A percentile compares a stretch with the other conserved stretches of the same genome.
Conservation (phyloP, 129 eudicot species). For the Flaveria trinervia region DNA sequence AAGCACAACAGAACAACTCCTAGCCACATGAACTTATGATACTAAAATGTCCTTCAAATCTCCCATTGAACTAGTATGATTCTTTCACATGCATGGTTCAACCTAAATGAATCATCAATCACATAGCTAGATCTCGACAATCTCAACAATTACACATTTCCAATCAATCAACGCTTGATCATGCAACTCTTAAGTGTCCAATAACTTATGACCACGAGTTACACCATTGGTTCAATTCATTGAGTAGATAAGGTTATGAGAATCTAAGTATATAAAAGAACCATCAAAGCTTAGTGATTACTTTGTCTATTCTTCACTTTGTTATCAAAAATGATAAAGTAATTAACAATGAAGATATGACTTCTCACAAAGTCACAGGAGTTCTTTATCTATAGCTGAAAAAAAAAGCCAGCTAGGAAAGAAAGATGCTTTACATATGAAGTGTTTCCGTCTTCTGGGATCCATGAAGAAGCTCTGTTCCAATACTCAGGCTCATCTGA, state of each 20-base stretch:
- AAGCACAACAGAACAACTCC: neutral
- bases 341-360: neutral
- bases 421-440: constrained; percentile 42
- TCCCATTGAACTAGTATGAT: neutral
- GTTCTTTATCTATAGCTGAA: neutral
- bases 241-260: constrained; percentile 2
- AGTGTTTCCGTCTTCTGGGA: constrained; percentile 47
- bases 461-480: constrained; percentile 59
- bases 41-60: neutral
- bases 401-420: neutral
- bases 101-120: neutral
- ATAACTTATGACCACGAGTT: constrained; percentile 2
- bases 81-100: neutral
- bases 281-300: neutral
- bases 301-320: neutral
- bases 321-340: neutral
- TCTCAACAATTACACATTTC: neutral
- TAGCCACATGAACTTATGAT: constrained; percentile 12
- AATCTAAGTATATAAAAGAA: neutral
- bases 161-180: neutral
- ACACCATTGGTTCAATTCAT: neutral
- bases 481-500: constrained; percentile 67
- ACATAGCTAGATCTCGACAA: neutral
- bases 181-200: neutral
- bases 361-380: neutral